These are phyloP conservation scores for Sporothrix brasiliensis DNA, from an alignment of 2,329 filamentous ascomycete genomes.

Conservation along the genomic window DNA sequence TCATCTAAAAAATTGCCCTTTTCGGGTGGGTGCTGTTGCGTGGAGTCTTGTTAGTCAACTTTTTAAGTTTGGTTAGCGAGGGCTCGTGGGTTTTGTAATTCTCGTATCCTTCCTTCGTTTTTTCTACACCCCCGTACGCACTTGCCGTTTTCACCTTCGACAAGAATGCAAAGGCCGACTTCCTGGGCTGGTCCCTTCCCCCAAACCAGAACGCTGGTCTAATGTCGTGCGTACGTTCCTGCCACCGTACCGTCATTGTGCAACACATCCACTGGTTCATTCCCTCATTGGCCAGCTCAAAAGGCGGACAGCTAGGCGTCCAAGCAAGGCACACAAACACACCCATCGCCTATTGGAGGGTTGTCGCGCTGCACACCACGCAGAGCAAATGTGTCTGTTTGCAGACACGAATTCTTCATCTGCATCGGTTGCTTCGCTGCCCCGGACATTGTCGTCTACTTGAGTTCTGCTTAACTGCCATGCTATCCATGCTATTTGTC, in stretches of 20 bases:
- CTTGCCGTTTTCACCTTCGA: background rate
- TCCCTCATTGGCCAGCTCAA: slow-evolving; percentile 4
- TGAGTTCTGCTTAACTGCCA: background rate
- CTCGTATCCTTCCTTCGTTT: slow-evolving; percentile 13
- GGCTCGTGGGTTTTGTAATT: background rate
- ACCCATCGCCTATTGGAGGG: background rate
- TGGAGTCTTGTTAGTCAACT: background rate
- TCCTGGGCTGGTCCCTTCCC: slow-evolving; percentile 15
- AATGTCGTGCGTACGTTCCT: slow-evolving; percentile 18
- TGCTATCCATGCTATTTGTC: background rate
- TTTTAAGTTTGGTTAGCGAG: background rate
- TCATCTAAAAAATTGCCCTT: background rate
- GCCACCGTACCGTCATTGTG: background rate
- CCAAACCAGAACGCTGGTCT: slow-evolving; percentile 11
- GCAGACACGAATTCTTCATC: background rate
- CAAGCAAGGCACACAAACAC: slow-evolving; percentile 22
- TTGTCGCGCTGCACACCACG: background rate
- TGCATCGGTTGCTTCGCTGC: too few relatives aligned
- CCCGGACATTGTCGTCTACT: background rate
- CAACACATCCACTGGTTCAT: background rate
- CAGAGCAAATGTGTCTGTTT: background rate
- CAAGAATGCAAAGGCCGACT: background rate
- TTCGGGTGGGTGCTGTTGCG: background rate
- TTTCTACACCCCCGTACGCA: background rate
- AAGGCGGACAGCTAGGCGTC: slow-evolving; percentile 27